Base-by-base conservation (phyloP, 2,329 filamentous ascomycete species). In the Salinomyces thailandicus region DNA sequence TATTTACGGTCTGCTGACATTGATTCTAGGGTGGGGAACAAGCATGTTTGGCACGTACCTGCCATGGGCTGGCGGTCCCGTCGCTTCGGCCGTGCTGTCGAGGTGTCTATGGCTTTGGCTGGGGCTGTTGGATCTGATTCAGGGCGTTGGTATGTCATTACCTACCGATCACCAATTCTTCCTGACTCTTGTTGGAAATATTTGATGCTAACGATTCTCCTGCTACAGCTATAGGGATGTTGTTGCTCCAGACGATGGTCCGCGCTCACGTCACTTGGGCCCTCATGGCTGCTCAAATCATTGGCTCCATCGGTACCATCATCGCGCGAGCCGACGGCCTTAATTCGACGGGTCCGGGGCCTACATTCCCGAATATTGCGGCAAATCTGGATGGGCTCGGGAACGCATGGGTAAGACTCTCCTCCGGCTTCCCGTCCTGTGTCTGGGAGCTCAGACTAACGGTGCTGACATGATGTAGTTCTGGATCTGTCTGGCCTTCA, bases 231-330 rank as follows among this genome's bases (percentile, higher is more conserved):
- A 33, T 33, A 13, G 77, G 77, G 36, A 81, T 80, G 75, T 73
- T 81, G 35, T 62, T 81, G 4, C 58, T 81, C 28, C 74, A 78
- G 52, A 80, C 76, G 0, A 50, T 53, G 43, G 49, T 50, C n/a
- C 63, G 77, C 14, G 68, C 78, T 53, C 77, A 81, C 14, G 14
- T 36, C 38, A 67, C 72, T 36, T 77, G 75, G 45, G 73, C 75
- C 0, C 60, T 81, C 15, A 65, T 78, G 26, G 66, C 62, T 1
- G 75, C 75, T 3, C 77, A 81, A 56, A 67, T 79, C 6, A 52
- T 81, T 15, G 77, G 77, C 9, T 73, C 71, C 4, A 55, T 73
- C 4, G 73, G 71, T 2, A 81, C 77, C 2, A 80, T 81, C 24
- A 63, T 72, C 18, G 76, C 73, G 2, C 58, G 76, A 35, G 73